phyloP scores from a whole-genome alignment of 257 asterid genomes.

The Solanum gandarillasii region DNA sequence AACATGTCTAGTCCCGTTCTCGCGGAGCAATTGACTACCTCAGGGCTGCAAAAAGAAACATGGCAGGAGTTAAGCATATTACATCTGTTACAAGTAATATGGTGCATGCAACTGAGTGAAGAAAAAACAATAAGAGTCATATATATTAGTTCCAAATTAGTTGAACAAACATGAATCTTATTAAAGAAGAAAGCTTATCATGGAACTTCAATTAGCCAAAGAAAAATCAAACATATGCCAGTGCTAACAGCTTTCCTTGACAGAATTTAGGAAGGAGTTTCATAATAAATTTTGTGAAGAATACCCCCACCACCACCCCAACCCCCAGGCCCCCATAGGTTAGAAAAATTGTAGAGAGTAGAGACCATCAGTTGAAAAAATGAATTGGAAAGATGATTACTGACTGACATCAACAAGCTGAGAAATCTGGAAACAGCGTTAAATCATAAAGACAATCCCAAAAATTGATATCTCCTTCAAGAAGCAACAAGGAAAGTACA shows the following conservation, averaged over 20 bases:
- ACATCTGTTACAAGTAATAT: not conserved
- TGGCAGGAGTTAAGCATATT: not conserved
- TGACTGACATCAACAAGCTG: not conserved
- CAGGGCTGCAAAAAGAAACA: slow-evolving; percentile 48
- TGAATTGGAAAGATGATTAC: not conserved
- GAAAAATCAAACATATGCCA: not conserved
- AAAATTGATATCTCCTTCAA: not conserved
- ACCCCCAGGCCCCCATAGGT: not conserved
- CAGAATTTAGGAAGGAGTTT: not conserved
- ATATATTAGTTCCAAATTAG: not conserved
- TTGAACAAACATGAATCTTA: not conserved
- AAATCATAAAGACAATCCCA: not conserved
- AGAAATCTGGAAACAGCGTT: not conserved
- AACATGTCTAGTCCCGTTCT: slow-evolving; percentile 90
- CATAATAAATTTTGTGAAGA: not conserved
- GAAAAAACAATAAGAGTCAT: not conserved
- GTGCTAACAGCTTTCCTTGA: not conserved
- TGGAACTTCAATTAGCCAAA: not conserved
- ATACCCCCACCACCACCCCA: too few relatives aligned
- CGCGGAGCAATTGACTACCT: slow-evolving; percentile 76
- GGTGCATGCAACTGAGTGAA: not conserved
- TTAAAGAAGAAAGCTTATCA: not conserved
- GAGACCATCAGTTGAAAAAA: not conserved
- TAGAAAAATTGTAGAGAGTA: not conserved
- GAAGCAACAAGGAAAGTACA: not conserved